Evolutionary conservation across 2,329 filamentous ascomycete species (phyloP), one percentile per base, ranked within the genome.

Genomic region (Aspergillus ochraceoroseus): DNA sequence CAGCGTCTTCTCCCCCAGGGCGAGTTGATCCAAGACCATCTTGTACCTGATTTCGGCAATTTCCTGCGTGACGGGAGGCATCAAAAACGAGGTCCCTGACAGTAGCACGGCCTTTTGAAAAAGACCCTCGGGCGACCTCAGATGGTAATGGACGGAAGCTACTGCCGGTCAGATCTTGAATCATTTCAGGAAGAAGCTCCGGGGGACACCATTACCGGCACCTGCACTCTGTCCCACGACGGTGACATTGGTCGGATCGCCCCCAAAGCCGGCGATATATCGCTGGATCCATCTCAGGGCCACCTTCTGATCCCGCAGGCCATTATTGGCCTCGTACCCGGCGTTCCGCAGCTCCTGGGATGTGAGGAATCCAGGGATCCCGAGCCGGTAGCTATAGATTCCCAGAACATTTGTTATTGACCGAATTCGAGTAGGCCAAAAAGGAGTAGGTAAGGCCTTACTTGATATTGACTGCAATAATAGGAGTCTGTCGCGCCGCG

Each of bases 191-290:
- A 39, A 13, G 4, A 2, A 18, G 7, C 9, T 17, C 5, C 13
- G 11, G 5, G 15, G 4, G 14, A 20, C n/a, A n/a, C n/a, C n/a
- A n/a, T 15, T 62, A 66, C 58, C 57, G 44, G 48, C 56, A 6
- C 74, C 72, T 2, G 73, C 70, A 20, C 70, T 72, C 54, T 73
- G 67, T 8, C 73, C 74, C 52, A 68, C 70, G 11, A 65, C 45
- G 25, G 60, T 63, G 31, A 70, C 58, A 33, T 64, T 62, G 0
- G 60, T 53, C 4, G 63, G 58, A 39, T 70, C 66, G 11, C 67
- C 67, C 4, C 66, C 66, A 47, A 70, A 70, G 13, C 59, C 61
- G 4, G 41, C 49, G 22, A 70, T 70, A 43, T 70, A 59, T 19
- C 59, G 58, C 7, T 58, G 55, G 5, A 69, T 59, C 66, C 67